Base-by-base conservation (phyloP, 352 stramenopile genomes). In the Blastocystis sp. region DNA sequence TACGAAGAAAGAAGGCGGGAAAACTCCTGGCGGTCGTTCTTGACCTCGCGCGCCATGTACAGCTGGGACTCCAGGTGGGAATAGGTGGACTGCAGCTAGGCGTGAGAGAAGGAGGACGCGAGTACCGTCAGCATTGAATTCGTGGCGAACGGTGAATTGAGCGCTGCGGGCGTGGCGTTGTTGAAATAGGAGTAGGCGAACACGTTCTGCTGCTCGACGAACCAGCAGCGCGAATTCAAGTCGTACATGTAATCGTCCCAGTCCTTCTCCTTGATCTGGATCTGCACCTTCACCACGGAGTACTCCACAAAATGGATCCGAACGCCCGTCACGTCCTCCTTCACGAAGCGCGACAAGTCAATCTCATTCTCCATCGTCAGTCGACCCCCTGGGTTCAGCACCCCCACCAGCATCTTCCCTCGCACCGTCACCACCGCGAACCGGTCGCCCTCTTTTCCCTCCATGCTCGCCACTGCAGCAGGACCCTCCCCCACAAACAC, bases 391-490 rank as follows among this genome's bases (percentile, higher is more conserved):
- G 24, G 24, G 38, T 40, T 59, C 21, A 66, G 2, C 28, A 59
- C 57, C 74, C 74, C 65, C 21, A 84, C 54, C 9, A 24, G 10
- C 17, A 84, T 4, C 6, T 21, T 38, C 2, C 17, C 74, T 2
- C 69, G n/a, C 0, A 54, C 57, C 9, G 74, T 84, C 52, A 84
- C 28, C 17, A 69, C 74, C 4, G 57, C 74, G 6, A 84, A 28
- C 21, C 54, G 40, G 21, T 84, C 74, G 2, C 21, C 57, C 38
- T 52, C 17, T 17, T 28, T 2, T 24, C 14, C 24, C 9, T 21
- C 6, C 4, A 4, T 14, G 42, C 40, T 24, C 40, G 21, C 52
- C 19, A 84, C 17, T 10, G 54, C 74, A 2, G 74, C 57, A 14
- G 74, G 74, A 3, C 4, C 21, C 3, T 21, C 57, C n/a, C 21